A percentile compares a stretch with the other conserved stretches of the same genome.
These are phyloP conservation scores for Termitomyces sp. DNA, from an alignment of 768 basidiomycete species.

Conservation along the genomic window DNA sequence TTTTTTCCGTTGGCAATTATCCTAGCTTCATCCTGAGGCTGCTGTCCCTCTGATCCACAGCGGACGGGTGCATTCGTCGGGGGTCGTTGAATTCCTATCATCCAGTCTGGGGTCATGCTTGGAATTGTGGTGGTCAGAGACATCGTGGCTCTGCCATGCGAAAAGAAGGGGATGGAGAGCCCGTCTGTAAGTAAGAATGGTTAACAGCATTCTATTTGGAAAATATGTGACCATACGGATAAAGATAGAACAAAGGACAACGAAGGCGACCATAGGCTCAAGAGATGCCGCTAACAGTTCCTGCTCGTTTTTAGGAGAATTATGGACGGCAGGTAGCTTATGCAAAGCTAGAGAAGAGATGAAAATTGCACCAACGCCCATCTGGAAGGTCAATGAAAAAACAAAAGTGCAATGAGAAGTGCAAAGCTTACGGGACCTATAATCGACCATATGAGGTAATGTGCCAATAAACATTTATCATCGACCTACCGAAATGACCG, in stretches of 20 bases:
- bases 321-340: conserved; percentile 49
- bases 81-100: not conserved
- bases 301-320: conserved; percentile 60
- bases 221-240: conserved; percentile 43
- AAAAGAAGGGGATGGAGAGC: conserved; percentile 17
- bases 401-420: not conserved
- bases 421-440: conserved; percentile 47
- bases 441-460: not conserved
- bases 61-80: not conserved
- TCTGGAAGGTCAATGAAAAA: conserved; percentile 32
- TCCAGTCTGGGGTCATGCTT: conserved; percentile 10
- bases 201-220: not conserved
- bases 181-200: conserved; percentile 8
- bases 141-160: conserved; percentile 13
- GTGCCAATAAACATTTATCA: not conserved
- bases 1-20: not conserved
- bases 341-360: conserved; percentile 71
- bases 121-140: conserved; percentile 12
- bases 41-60: not conserved
- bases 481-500: conserved; percentile 76
- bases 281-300: conserved; percentile 71
- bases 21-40: not conserved
- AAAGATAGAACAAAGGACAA: conserved; percentile 84
- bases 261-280: conserved; percentile 82
- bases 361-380: conserved; percentile 93